Evolutionary conservation across 169 alveolate species (phyloP).

Genomic region (Eimeria tenella): DNA sequence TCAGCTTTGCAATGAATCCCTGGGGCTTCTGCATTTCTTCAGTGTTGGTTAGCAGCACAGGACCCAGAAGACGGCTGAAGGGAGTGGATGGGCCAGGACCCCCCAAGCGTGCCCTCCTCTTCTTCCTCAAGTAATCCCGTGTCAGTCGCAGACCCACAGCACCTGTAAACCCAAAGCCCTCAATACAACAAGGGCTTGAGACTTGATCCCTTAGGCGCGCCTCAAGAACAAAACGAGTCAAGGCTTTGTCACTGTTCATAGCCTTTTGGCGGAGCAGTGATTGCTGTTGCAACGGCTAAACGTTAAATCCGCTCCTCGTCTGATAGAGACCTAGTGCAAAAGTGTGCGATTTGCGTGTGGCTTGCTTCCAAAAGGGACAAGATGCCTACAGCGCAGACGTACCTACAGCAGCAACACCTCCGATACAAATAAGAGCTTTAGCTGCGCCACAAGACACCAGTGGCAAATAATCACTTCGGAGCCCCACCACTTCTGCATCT

Average conservation of each 20-base stretch:
- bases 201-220: not conserved
- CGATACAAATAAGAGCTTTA: constrained; percentile 15
- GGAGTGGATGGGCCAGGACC: constrained; percentile 58
- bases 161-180: constrained; percentile 31
- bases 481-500: not conserved
- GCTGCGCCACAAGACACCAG: constrained; percentile 25
- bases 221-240: too few species aligned
- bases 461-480: not conserved
- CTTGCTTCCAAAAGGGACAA: too few species aligned
- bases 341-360: too few species aligned
- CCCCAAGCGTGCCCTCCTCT: constrained; percentile 14
- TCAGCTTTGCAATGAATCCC: not conserved
- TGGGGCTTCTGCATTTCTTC: not conserved
- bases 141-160: constrained; percentile 1
- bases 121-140: not conserved
- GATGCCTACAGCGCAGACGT: not conserved
- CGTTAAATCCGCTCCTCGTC: too few species aligned
- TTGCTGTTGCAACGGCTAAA: too few species aligned
- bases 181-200: not conserved
- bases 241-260: too few species aligned
- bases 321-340: too few species aligned
- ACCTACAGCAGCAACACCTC: constrained; percentile 27
- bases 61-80: constrained; percentile 55
- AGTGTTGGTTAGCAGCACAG: constrained; percentile 27
- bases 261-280: too few species aligned